Conservation (phyloP, 2,329 filamentous ascomycete genomes). For the Bipolaris gigantea region DNA sequence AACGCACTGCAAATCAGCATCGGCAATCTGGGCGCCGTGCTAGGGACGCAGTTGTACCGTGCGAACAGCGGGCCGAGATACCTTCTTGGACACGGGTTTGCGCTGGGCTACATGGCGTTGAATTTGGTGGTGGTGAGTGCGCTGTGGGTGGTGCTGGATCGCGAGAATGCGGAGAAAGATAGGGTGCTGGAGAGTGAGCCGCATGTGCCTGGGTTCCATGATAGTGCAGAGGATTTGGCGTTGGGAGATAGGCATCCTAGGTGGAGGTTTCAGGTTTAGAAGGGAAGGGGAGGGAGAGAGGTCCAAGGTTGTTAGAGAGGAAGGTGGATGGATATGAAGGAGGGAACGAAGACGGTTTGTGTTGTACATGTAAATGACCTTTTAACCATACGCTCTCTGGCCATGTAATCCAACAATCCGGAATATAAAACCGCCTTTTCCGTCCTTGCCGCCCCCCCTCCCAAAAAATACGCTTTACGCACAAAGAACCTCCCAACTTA, state of each 20-base stretch:
- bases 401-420: too few species aligned
- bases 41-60: slow-evolving; percentile 45
- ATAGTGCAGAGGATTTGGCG: slow-evolving; percentile 36
- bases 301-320: background rate
- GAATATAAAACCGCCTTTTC: too few species aligned
- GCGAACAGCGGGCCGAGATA: slow-evolving; percentile 41
- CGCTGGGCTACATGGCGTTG: slow-evolving; percentile 38
- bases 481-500: too few species aligned
- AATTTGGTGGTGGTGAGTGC: slow-evolving; percentile 38
- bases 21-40: slow-evolving; percentile 51
- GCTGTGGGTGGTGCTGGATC: slow-evolving; percentile 37
- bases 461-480: background rate
- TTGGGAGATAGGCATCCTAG: slow-evolving; percentile 41
- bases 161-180: slow-evolving; percentile 39
- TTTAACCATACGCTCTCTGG: too few species aligned
- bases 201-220: slow-evolving; percentile 33
- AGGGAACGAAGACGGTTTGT: too few species aligned
- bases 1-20: slow-evolving; percentile 55
- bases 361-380: background rate
- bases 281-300: too few species aligned
- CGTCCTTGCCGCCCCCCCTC: background rate
- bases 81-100: slow-evolving; percentile 41
- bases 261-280: slow-evolving; percentile 37
- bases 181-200: slow-evolving; percentile 27
- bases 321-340: background rate